Evolutionary conservation across 2,329 filamentous ascomycete genomes (phyloP).

Genomic region (Alternaria conjuncta): DNA sequence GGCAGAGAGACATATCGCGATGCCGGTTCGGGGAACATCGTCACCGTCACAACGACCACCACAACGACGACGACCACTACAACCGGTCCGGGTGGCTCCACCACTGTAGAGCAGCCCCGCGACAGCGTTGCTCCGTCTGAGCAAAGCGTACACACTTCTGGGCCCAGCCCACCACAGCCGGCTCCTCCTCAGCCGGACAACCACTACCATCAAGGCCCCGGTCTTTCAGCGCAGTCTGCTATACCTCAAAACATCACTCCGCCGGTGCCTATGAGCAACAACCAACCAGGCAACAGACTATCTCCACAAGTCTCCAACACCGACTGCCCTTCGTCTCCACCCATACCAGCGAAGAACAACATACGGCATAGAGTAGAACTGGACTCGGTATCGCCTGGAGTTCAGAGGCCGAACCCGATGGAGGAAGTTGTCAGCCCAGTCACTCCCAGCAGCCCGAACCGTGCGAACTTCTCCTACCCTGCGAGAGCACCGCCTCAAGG

Average conservation of each 20-base stretch:
- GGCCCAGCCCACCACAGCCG: conserved; percentile 43
- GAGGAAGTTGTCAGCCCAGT: conserved; percentile 31
- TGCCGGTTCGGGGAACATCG: conserved; percentile 39
- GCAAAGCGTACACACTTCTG: conserved; percentile 40
- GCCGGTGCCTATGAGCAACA: conserved; percentile 3
- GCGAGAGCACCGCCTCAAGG: conserved; percentile 40
- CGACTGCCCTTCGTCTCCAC: conserved; percentile 32
- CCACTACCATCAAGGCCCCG: conserved; percentile 17
- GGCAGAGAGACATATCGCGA: conserved; percentile 41
- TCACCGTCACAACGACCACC: conserved; percentile 46
- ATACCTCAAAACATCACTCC: conserved; percentile 14
- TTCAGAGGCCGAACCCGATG: conserved; percentile 44
- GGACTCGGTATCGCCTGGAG: conserved; percentile 41
- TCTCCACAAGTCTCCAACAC: conserved; percentile 16
- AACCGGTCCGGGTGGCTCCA: conserved; percentile 43
- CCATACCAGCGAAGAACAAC: conserved; percentile 45
- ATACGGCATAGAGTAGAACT: conserved; percentile 45
- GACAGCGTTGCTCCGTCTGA: conserved; percentile 20
- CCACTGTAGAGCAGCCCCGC: conserved; percentile 40
- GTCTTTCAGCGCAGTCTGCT: conserved; percentile 20
- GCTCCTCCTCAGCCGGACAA: conserved; percentile 25
- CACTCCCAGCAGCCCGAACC: conserved; percentile 35
- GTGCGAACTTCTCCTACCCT: conserved; percentile 47
- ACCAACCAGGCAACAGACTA: conserved; percentile 1
- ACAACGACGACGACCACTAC: conserved; percentile 47